These are phyloP conservation scores for Myxozyma monticola DNA, from an alignment of 805 yeast genomes.

Conservation along the genomic window DNA sequence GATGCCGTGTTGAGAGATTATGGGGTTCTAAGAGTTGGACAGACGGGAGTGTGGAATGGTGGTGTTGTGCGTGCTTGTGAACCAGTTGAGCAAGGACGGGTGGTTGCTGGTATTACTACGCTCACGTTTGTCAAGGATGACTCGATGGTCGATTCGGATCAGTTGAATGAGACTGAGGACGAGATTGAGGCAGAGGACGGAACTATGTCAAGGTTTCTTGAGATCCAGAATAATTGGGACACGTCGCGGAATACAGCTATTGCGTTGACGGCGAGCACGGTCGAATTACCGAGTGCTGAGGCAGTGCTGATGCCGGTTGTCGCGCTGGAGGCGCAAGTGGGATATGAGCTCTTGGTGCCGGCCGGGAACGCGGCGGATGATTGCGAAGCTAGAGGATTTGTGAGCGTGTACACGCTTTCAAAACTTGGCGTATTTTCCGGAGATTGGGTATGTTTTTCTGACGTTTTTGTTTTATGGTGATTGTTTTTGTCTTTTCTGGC, in stretches of 20 bases:
- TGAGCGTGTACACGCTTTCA: conserved; percentile 53
- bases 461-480: neutral
- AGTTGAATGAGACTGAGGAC: conserved; percentile 9
- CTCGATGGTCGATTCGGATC: neutral
- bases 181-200: conserved; percentile 18
- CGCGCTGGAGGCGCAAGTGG: conserved; percentile 28
- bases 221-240: conserved; percentile 6
- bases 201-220: neutral
- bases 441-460: conserved; percentile 48
- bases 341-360: conserved; percentile 11
- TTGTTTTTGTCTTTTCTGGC: neutral
- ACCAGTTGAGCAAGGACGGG: conserved; percentile 68
- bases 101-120: conserved; percentile 47
- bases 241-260: conserved; percentile 3
- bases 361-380: conserved; percentile 43
- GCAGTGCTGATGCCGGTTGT: conserved; percentile 17
- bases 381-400: conserved; percentile 47
- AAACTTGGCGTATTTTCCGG: conserved; percentile 68
- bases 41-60: neutral
- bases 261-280: conserved; percentile 8
- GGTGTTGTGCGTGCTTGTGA: conserved; percentile 48
- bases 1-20: too few species aligned
- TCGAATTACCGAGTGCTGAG: conserved; percentile 14
- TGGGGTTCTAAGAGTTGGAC: too few species aligned
- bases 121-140: conserved; percentile 50